Percentiles rank a stretch among this genome's conserved stretches.
Evolutionary conservation across 768 basidiomycete species (phyloP).

Genomic region (Kwoniella heveanensis): DNA sequence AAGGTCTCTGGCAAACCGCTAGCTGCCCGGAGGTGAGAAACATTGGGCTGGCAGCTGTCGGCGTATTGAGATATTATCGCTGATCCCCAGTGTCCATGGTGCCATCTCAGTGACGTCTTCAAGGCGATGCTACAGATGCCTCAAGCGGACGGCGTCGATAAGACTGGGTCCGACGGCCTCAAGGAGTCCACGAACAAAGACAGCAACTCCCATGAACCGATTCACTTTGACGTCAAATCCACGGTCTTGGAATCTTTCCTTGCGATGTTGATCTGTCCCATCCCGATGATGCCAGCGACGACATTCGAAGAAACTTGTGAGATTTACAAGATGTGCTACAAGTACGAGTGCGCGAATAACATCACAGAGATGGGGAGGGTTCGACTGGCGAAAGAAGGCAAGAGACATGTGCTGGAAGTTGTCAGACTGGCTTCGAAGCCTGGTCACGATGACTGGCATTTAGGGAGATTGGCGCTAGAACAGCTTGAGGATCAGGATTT

Average conservation of each 20-base stretch:
- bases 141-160: neutral
- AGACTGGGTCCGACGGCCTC: no score
- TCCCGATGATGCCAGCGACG: constrained; percentile 1
- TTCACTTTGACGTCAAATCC: neutral
- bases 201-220: no score
- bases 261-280: neutral
- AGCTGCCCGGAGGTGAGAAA: neutral
- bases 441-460: neutral
- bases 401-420: neutral
- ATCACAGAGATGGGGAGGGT: neutral
- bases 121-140: neutral
- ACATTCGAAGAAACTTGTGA: neutral
- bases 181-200: no score
- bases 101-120: constrained; percentile 1
- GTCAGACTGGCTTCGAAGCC: neutral
- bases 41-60: no score
- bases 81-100: neutral
- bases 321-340: constrained; percentile 1
- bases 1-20: neutral
- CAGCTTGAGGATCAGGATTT: neutral
- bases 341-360: neutral
- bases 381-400: neutral
- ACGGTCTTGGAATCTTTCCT: constrained; percentile 3
- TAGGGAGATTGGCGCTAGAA: constrained; percentile 3
- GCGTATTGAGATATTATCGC: no score